phyloP scores from a whole-genome alignment of 495 filamentous ascomycete species.

The Schizothecium vesticola region DNA sequence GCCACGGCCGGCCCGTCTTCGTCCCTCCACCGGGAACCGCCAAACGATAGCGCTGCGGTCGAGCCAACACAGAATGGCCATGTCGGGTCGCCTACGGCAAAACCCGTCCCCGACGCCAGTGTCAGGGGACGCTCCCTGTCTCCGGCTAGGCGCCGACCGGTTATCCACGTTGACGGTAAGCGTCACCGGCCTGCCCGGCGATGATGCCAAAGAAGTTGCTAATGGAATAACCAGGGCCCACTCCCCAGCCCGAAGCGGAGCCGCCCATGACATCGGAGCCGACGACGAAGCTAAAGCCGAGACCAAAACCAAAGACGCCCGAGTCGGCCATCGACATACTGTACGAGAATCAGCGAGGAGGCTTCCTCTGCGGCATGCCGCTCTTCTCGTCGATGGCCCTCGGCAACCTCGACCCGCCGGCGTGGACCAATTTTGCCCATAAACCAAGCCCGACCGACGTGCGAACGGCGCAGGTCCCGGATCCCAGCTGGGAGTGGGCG shows the following conservation, averaged over 20 bases:
- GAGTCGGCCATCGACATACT: constrained; percentile 76
- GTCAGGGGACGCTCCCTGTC: not conserved
- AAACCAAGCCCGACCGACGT: constrained; percentile 79
- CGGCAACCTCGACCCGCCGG: constrained; percentile 75
- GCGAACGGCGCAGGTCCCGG: constrained; percentile 84
- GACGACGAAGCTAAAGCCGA: constrained; percentile 3
- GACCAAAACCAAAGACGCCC: constrained; percentile 19
- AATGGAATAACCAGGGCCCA: constrained; percentile 6
- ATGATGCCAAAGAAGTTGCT: not conserved
- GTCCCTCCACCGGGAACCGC: not conserved
- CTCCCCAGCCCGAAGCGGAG: not conserved
- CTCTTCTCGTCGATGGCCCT: constrained; percentile 82
- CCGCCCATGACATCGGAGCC: not conserved
- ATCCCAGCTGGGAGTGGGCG: constrained; percentile 93
- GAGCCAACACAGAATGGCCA: not conserved
- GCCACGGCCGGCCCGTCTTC: constrained; percentile 11
- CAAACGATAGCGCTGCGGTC: not conserved
- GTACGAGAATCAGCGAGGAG: constrained; percentile 87
- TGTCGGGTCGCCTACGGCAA: not conserved
- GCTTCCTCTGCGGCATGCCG: constrained; percentile 82
- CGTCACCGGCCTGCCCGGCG: not conserved
- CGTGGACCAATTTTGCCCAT: constrained; percentile 75
- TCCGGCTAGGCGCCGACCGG: not conserved
- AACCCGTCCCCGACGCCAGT: not conserved
- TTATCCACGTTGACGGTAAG: not conserved